A percentile compares a stretch with the other conserved stretches of the same genome.
phyloP scores from a whole-genome alignment of 2,329 filamentous ascomycete genomes.

The Aspergillus sp. region DNA sequence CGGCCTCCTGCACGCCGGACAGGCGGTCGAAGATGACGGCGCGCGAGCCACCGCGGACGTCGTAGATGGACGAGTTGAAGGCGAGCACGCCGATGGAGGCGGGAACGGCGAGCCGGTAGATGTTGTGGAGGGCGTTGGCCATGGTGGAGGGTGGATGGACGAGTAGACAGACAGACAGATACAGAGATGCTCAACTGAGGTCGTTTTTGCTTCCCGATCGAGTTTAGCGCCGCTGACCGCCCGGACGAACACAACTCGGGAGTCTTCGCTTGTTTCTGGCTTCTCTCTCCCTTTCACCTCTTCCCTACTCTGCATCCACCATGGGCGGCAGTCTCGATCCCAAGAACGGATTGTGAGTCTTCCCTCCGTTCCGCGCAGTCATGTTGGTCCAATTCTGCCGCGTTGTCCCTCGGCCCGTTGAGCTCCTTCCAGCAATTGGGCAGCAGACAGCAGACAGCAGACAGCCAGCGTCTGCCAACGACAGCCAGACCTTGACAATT shows the following conservation, averaged over 20 bases:
- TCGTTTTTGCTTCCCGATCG: too few species aligned
- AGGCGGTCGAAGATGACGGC: slow-evolving; percentile 97
- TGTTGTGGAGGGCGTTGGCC: slow-evolving; percentile 25
- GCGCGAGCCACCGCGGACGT: slow-evolving; percentile 87
- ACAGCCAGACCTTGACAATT: too few species aligned
- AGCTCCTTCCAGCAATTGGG: too few species aligned
- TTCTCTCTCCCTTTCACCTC: slow-evolving; percentile 8
- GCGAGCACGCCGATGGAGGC: slow-evolving; percentile 58
- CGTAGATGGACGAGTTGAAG: slow-evolving; percentile 77
- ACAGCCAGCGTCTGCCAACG: too few species aligned
- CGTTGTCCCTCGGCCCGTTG: too few species aligned
- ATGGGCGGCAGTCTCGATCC: slow-evolving; percentile 32
- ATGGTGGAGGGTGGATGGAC: slow-evolving; percentile 36
- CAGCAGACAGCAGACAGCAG: too few species aligned
- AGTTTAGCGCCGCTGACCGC: too few species aligned
- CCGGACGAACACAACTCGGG: too few species aligned
- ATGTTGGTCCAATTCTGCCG: too few species aligned
- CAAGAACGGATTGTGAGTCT: slow-evolving; percentile 37
- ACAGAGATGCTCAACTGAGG: too few species aligned
- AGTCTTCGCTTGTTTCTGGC: too few species aligned
- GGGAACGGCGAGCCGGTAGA: slow-evolving; percentile 54
- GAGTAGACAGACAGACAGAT: slow-evolving; percentile 8
- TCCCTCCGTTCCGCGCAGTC: slow-evolving; percentile 2
- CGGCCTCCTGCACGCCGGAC: slow-evolving; percentile 81
- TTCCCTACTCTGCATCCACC: slow-evolving; percentile 16